A percentile compares a stretch with the other conserved stretches of the same genome.
Conservation (phyloP, 2,329 filamentous ascomycete genomes). For the Ceratocystis harringtonii region DNA sequence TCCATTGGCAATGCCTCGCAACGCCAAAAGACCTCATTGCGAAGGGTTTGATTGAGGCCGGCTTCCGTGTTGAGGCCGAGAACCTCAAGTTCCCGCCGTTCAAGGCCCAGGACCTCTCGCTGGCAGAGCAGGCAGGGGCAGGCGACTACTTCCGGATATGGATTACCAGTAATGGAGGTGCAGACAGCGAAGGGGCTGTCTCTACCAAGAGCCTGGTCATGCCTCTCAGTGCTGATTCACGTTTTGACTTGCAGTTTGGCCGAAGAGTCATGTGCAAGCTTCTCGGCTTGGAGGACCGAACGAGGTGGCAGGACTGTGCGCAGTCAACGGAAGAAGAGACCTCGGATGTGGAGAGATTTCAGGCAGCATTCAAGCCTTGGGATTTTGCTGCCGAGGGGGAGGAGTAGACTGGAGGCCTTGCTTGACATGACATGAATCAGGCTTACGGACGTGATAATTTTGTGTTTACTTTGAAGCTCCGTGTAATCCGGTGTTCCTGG, state of each 20-base stretch:
- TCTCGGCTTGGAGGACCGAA: slow-evolving; percentile 60
- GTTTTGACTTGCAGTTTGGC: slow-evolving; percentile 85
- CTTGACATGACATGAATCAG: not conserved
- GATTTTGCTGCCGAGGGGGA: slow-evolving; percentile 51
- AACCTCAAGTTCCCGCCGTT: slow-evolving; percentile 47
- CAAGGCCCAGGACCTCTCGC: slow-evolving; percentile 32
- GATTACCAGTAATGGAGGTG: slow-evolving; percentile 49
- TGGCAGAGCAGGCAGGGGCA: slow-evolving; percentile 33
- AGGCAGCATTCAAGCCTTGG: slow-evolving; percentile 66
- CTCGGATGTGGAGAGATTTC: slow-evolving; percentile 63
- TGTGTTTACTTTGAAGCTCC: too few species aligned
- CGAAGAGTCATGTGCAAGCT: slow-evolving; percentile 79
- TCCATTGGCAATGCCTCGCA: slow-evolving; percentile 88
- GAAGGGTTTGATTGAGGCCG: slow-evolving; percentile 68
- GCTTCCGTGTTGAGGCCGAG: slow-evolving; percentile 76
- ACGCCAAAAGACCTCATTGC: slow-evolving; percentile 51
- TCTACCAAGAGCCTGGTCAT: slow-evolving; percentile 52
- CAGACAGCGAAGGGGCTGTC: slow-evolving; percentile 32
- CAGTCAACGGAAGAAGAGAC: slow-evolving; percentile 68
- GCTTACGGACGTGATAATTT: not conserved
- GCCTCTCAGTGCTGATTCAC: slow-evolving; percentile 52
- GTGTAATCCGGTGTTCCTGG: too few species aligned
- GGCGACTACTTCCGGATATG: slow-evolving; percentile 69
- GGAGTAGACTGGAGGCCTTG: not conserved
- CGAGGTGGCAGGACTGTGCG: slow-evolving; percentile 70